Conservation (phyloP, 805 yeast species). For the Lachancea waltii region DNA sequence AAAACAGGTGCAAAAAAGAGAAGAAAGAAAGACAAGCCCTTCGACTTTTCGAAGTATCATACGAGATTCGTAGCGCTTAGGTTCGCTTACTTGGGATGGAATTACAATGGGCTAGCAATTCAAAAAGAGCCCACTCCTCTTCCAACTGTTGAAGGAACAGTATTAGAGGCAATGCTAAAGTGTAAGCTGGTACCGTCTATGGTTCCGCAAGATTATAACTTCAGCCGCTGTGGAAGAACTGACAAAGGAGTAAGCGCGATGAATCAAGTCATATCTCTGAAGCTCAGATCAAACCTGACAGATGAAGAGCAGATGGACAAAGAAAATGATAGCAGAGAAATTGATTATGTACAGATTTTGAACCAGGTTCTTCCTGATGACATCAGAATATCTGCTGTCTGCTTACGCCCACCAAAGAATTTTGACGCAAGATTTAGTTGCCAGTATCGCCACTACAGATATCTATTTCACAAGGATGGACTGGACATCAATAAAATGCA, state of each 20-base stretch:
- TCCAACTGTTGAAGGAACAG: slow-evolving; percentile 79
- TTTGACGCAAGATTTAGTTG: slow-evolving; percentile 96
- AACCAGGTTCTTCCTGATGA: slow-evolving; percentile 77
- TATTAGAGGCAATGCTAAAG: slow-evolving; percentile 63
- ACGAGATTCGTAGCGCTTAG: slow-evolving; percentile 69
- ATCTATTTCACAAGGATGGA: slow-evolving; percentile 54
- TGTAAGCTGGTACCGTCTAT: slow-evolving; percentile 58
- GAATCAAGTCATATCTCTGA: slow-evolving; percentile 84
- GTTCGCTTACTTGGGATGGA: slow-evolving; percentile 92
- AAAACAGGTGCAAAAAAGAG: slow-evolving; percentile 10
- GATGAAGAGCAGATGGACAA: slow-evolving; percentile 55
- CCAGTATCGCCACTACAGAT: slow-evolving; percentile 75
- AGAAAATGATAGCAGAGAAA: slow-evolving; percentile 55
- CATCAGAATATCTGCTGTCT: slow-evolving; percentile 73
- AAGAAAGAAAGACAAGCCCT: slow-evolving; percentile 35
- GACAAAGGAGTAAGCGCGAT: slow-evolving; percentile 96
- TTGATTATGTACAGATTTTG: slow-evolving; percentile 68
- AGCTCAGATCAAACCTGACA: slow-evolving; percentile 62
- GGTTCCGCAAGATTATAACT: slow-evolving; percentile 57
- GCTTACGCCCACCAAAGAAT: slow-evolving; percentile 71
- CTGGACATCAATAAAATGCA: slow-evolving; percentile 64
- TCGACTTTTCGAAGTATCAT: slow-evolving; percentile 59
- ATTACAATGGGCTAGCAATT: slow-evolving; percentile 81
- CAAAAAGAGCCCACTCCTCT: slow-evolving; percentile 71
- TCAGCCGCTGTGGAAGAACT: slow-evolving; percentile 91